A percentile compares a stretch with the other conserved stretches of the same genome.
These are phyloP conservation scores for Hypoxylon cercidicola DNA, from an alignment of 495 filamentous ascomycete genomes.

Conservation along the genomic window DNA sequence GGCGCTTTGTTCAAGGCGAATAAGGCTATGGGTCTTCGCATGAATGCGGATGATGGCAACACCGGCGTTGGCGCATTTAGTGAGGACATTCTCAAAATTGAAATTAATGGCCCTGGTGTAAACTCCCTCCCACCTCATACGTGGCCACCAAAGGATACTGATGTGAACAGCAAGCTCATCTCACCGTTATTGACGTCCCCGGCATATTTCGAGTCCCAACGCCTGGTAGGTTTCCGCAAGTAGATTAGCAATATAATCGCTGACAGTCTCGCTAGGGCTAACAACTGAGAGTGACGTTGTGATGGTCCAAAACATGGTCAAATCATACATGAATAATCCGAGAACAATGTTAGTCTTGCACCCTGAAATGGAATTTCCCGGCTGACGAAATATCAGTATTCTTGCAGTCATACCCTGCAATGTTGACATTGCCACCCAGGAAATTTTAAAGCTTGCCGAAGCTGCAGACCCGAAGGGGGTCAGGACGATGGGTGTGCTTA, in stretches of 20 bases:
- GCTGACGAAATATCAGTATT: constrained; percentile 67
- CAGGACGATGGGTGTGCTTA: constrained; percentile 68
- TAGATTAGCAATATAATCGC: background rate
- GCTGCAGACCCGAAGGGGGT: constrained; percentile 59
- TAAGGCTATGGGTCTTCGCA: constrained; percentile 14
- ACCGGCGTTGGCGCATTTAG: constrained; percentile 52
- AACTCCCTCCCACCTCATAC: background rate
- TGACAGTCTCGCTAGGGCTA: constrained; percentile 40
- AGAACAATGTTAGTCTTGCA: constrained; percentile 68
- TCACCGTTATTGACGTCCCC: constrained; percentile 68
- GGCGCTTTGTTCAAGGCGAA: constrained; percentile 2
- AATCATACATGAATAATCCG: constrained; percentile 61
- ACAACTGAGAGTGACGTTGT: constrained; percentile 60
- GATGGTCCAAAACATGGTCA: constrained; percentile 62
- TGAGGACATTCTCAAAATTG: constrained; percentile 62
- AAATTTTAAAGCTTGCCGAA: constrained; percentile 65
- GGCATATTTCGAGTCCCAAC: constrained; percentile 63
- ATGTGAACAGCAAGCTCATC: constrained; percentile 47
- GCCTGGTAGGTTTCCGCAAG: background rate
- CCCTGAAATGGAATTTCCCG: constrained; percentile 66
- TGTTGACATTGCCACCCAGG: constrained; percentile 70
- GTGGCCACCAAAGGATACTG: background rate
- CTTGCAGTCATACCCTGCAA: constrained; percentile 68
- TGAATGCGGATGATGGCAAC: background rate
- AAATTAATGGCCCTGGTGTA: constrained; percentile 61